Conservation (phyloP, 2,329 filamentous ascomycete genomes). For the Aurifilum marmelostoma region DNA sequence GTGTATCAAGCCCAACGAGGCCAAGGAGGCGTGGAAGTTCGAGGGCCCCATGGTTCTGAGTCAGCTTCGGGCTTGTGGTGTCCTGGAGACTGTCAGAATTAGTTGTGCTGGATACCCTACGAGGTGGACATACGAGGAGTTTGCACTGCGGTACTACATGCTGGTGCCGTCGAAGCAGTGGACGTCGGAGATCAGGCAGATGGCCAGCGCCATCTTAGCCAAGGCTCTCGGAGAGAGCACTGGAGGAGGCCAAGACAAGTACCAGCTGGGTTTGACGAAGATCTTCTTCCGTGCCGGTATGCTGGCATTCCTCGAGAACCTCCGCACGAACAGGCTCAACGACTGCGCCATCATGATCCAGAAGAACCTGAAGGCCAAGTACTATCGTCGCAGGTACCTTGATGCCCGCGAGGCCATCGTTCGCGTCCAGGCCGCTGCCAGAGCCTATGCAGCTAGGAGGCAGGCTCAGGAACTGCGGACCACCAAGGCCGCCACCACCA, state of each 20-base stretch:
- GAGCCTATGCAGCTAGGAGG: constrained; percentile 78
- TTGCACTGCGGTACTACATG: constrained; percentile 98
- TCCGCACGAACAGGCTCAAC: constrained; percentile 87
- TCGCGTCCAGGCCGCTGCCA: constrained; percentile 74
- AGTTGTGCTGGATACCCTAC: constrained; percentile 97
- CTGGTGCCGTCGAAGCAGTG: constrained; percentile 85
- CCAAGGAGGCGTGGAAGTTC: constrained; percentile 95
- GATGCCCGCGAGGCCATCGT: constrained; percentile 83
- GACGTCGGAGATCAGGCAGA: constrained; percentile 91
- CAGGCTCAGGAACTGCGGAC: constrained; percentile 80
- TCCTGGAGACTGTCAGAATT: constrained; percentile 96
- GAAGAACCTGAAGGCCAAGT: constrained; percentile 95
- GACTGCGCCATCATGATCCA: constrained; percentile 97
- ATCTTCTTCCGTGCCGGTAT: constrained; percentile 99
- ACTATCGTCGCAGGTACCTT: constrained; percentile 89
- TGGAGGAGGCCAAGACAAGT: constrained; percentile 82
- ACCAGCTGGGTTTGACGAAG: constrained; percentile 95
- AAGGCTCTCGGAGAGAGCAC: constrained; percentile 83
- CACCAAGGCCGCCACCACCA: constrained; percentile 86
- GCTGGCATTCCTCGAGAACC: constrained; percentile 95
- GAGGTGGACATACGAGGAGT: constrained; percentile 98
- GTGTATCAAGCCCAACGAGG: constrained; percentile 98
- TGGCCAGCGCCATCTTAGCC: constrained; percentile 89
- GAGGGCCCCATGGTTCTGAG: constrained; percentile 98
- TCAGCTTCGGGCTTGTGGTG: constrained; percentile 96